Percentiles rank a stretch among this genome's conserved stretches.
These are phyloP conservation scores for Colletotrichum simmondsii DNA, from an alignment of 2,329 filamentous ascomycete species.

Conservation along the genomic window DNA sequence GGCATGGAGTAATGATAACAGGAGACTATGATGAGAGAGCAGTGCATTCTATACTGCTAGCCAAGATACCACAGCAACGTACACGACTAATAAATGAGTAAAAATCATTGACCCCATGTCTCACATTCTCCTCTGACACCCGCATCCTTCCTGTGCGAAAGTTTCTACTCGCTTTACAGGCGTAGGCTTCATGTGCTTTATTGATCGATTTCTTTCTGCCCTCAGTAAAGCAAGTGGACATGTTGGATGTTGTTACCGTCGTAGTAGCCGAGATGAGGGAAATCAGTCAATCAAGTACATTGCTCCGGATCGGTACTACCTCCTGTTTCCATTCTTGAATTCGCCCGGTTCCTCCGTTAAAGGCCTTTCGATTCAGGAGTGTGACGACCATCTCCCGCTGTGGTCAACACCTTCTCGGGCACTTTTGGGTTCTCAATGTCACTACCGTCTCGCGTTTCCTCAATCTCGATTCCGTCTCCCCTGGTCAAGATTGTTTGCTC, in stretches of 20 bases:
- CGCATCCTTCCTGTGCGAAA: neutral
- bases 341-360: neutral
- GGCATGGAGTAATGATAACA: neutral
- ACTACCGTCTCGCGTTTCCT: conserved; percentile 6
- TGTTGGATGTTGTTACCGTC: neutral
- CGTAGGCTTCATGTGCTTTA: neutral
- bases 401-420: conserved; percentile 14
- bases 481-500: conserved; percentile 22
- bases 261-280: neutral
- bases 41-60: neutral
- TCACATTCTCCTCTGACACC: neutral
- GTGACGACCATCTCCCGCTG: neutral
- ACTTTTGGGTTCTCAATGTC: conserved; percentile 25
- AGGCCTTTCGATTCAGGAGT: neutral
- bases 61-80: conserved; percentile 20
- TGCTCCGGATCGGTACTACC: neutral
- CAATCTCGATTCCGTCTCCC: conserved; percentile 4
- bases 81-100: conserved; percentile 28
- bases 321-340: neutral
- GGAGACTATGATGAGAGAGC: neutral
- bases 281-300: neutral
- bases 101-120: neutral
- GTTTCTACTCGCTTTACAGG: neutral
- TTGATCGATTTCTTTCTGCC: neutral
- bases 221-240: neutral